Percentiles rank a stretch among this genome's conserved stretches.
These are phyloP conservation scores for Talaromyces adpressus DNA, from an alignment of 495 filamentous ascomycete genomes.

Conservation along the genomic window DNA sequence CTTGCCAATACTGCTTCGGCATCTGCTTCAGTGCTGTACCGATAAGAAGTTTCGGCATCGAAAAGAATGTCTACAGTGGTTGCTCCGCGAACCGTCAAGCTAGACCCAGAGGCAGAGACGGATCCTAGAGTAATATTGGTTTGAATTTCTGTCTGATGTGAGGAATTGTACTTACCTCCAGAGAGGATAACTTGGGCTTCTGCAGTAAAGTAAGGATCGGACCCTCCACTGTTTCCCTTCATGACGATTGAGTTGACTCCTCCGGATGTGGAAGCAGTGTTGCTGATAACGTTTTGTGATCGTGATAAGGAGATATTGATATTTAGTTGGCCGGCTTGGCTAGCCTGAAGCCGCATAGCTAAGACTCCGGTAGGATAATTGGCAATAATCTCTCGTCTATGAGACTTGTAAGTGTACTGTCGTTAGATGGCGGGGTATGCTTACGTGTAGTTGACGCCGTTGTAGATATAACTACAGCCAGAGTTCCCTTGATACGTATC, in stretches of 20 bases:
- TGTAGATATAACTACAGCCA: constrained; percentile 20
- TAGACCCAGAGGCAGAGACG: background rate
- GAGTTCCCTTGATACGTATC: constrained; percentile 27
- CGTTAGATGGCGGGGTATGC: constrained; percentile 6
- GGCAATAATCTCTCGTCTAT: constrained; percentile 13
- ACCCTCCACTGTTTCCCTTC: constrained; percentile 3
- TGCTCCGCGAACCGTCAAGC: background rate
- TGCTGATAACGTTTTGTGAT: background rate
- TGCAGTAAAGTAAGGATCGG: constrained; percentile 6
- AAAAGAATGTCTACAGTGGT: constrained; percentile 13
- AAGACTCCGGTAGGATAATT: constrained; percentile 31
- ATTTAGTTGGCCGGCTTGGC: constrained; percentile 8
- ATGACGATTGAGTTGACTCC: background rate
- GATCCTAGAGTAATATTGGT: background rate
- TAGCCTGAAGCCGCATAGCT: constrained; percentile 24
- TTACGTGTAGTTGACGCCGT: constrained; percentile 25
- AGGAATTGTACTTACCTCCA: constrained; percentile 6
- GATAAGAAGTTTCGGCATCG: constrained; percentile 12
- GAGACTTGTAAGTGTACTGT: background rate
- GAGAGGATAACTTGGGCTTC: background rate
- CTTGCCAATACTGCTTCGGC: constrained; percentile 4
- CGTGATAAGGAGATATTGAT: constrained; percentile 5
- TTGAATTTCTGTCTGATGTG: background rate
- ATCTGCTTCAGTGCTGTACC: constrained; percentile 6
- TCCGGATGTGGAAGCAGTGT: background rate